Conservation (phyloP, 345 rosid species). For the Gossypium arboreum region DNA sequence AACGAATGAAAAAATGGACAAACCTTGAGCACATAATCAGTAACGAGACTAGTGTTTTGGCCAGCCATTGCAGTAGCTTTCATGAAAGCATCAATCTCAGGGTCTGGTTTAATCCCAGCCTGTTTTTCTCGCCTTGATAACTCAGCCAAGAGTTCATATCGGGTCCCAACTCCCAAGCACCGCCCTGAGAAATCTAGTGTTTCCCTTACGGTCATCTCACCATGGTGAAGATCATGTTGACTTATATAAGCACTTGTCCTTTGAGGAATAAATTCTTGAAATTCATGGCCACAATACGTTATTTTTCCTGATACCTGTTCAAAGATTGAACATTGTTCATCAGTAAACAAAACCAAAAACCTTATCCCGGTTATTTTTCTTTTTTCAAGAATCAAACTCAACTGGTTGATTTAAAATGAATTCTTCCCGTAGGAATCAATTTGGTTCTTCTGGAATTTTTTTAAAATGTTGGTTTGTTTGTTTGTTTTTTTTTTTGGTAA, state of each 20-base stretch:
- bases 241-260: conserved; percentile 58
- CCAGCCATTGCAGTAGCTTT: conserved; percentile 52
- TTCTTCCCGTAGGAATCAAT: no score
- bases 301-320: conserved; percentile 41
- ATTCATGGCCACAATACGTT: conserved; percentile 48
- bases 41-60: conserved; percentile 38
- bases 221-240: conserved; percentile 60
- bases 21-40: conserved; percentile 63
- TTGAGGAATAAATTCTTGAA: conserved; percentile 50
- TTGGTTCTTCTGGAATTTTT: no score
- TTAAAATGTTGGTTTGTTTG: no score
- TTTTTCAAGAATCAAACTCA: background rate
- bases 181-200: conserved; percentile 56
- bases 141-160: conserved; percentile 44
- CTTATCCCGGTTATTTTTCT: background rate
- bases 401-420: background rate
- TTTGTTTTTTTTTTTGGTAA: no score
- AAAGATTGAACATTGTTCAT: background rate
- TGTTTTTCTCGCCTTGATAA: conserved; percentile 46
- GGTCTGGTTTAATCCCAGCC: conserved; percentile 51
- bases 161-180: conserved; percentile 51
- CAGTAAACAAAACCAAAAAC: background rate
- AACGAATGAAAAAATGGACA: background rate
- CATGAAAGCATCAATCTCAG: conserved; percentile 65
- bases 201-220: conserved; percentile 66